phyloP scores from a whole-genome alignment of 768 basidiomycete genomes.

The Serendipita sp. region DNA sequence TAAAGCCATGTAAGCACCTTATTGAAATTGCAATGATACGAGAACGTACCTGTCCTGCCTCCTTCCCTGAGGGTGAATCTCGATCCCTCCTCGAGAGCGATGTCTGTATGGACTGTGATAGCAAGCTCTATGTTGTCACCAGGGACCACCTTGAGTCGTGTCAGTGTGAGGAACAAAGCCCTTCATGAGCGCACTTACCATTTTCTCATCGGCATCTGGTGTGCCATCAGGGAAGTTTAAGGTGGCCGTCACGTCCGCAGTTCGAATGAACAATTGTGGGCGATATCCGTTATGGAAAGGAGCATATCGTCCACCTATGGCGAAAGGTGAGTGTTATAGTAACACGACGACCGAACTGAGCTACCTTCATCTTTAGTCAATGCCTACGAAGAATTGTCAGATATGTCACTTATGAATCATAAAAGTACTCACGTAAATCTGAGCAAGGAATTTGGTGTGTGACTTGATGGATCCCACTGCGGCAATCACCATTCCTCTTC shows the following conservation, averaged over 20 bases:
- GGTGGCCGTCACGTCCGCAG: conserved; percentile 78
- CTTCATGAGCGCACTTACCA: conserved; percentile 33
- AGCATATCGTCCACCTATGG: conserved; percentile 57
- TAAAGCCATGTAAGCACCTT: conserved; percentile 19
- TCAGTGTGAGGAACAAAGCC: neutral
- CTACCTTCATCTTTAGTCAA: conserved; percentile 71
- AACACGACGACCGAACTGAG: conserved; percentile 2
- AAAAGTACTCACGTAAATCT: conserved; percentile 55
- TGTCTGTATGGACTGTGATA: conserved; percentile 65
- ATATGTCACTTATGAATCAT: neutral
- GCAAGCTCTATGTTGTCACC: conserved; percentile 95
- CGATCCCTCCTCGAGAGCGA: conserved; percentile 78
- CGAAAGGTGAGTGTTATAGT: neutral
- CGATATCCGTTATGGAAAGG: conserved; percentile 91
- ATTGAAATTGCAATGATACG: conserved; percentile 1
- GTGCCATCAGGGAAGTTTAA: conserved; percentile 81
- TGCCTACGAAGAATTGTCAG: conserved; percentile 28
- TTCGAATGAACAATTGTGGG: conserved; percentile 91
- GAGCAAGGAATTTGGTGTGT: conserved; percentile 89
- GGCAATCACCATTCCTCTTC: conserved; percentile 83
- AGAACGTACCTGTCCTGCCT: conserved; percentile 61
- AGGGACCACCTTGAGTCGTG: conserved; percentile 61
- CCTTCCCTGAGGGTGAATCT: conserved; percentile 95
- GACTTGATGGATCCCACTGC: conserved; percentile 83
- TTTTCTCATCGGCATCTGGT: conserved; percentile 66